A percentile compares a stretch with the other conserved stretches of the same genome.
Conservation (phyloP, 2,329 filamentous ascomycete species). For the Torrubiellomyces zombiae region DNA sequence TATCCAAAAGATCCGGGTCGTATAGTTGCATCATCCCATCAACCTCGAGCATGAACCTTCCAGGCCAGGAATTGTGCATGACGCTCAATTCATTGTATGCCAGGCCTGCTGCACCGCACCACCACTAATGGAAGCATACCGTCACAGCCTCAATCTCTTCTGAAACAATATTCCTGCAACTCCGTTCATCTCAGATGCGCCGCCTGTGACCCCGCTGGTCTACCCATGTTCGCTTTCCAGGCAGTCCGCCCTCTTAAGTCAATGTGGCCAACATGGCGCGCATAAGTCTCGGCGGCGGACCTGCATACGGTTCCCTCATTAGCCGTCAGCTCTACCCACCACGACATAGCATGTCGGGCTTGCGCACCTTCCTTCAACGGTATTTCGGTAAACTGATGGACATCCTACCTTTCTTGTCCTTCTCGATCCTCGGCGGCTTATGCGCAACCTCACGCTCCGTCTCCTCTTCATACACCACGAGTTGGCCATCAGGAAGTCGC, state of each 20-base stretch:
- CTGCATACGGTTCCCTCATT: conserved; percentile 26
- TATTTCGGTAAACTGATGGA: conserved; percentile 64
- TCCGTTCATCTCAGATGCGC: no score
- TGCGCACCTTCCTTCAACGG: conserved; percentile 35
- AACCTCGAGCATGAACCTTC: no score
- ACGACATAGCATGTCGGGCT: conserved; percentile 5
- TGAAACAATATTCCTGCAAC: no score
- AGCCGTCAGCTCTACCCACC: conserved; percentile 11
- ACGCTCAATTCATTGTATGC: no score
- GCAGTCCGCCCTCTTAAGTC: conserved; percentile 29
- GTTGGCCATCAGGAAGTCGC: conserved; percentile 39
- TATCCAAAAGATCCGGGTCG: no score
- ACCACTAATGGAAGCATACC: no score
- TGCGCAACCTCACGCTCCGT: conserved; percentile 38
- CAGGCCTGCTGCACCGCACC: no score
- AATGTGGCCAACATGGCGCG: conserved; percentile 56
- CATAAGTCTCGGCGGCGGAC: conserved; percentile 45
- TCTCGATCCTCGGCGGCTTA: conserved; percentile 54
- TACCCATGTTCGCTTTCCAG: not conserved
- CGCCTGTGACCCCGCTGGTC: no score
- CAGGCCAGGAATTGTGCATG: no score
- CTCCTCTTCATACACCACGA: conserved; percentile 46
- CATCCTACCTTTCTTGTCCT: conserved; percentile 94
- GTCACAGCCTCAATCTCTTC: no score
- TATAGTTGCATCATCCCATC: no score